Evolutionary conservation across 441 rosid species (phyloP), one percentile per base, ranked within the genome.

Genomic region (Syzygium syzygioides): DNA sequence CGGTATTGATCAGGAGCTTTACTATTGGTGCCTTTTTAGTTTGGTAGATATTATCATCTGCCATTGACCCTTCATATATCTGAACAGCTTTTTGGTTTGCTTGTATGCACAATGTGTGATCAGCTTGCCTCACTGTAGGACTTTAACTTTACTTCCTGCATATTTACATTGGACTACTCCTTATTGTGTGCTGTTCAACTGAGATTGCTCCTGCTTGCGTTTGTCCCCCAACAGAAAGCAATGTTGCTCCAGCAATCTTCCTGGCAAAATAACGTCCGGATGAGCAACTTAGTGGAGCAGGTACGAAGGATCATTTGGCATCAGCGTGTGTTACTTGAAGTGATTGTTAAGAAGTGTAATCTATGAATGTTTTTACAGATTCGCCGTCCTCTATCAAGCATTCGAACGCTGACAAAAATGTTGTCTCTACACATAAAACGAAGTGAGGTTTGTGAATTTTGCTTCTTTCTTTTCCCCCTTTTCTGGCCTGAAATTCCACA

Each of bases 281-380:
- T 97, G 98, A 92, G 94, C 93, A 95, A 91, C 90, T 94, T 97
- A 85, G 96, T 97, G 86, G 98, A 96, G 91, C 99, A 97, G 95
- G 98, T 97, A 92, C 62, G 86, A 76, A 87, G 37, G 52, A 23
- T 76, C 83, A 41, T 76, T 45, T 3, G n/a, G 52, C 83, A 76
- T 76, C 83, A 76, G 83, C 80, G 23, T 41, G 52, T 23, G 83
- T 41, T 23, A 41, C n/a, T 13, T 76, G 83, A 23, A 76, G 83
- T 23, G 52, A 76, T 37, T 76, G 18, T 37, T 41, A 41, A 41
- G 83, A 76, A 41, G 5, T 41, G 25, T 84, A 37, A 79, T 87
- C 66, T 45, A 23, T 86, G 34, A 56, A 28, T n/a, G 55, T 89
- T 90, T 45, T 85, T 62, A 20, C 93, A 97, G 98, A 97, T 97